Conservation (phyloP, 2,329 filamentous ascomycete species). For the Neofusicoccum laricinum region DNA sequence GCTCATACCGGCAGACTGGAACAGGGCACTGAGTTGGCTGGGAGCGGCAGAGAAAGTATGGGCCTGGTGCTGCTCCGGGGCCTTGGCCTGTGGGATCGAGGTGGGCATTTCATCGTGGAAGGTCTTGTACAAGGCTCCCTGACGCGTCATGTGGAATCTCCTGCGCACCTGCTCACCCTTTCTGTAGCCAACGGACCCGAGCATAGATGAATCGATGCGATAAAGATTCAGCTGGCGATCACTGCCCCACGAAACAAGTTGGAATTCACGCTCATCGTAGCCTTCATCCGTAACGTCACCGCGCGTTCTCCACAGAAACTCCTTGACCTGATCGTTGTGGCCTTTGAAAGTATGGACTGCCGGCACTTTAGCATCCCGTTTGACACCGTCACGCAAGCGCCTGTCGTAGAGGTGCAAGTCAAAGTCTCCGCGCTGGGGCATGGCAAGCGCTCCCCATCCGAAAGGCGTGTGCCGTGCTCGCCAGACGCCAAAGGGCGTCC, state of each 20-base stretch:
- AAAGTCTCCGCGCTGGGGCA: slow-evolving; percentile 86
- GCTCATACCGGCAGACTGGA: slow-evolving; percentile 22
- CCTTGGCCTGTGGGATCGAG: not conserved
- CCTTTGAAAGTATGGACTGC: slow-evolving; percentile 53
- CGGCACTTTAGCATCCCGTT: slow-evolving; percentile 33
- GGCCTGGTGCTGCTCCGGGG: not conserved
- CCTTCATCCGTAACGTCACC: slow-evolving; percentile 62
- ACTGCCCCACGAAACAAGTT: slow-evolving; percentile 88
- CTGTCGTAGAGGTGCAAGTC: slow-evolving; percentile 82
- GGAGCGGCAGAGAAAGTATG: slow-evolving; percentile 9
- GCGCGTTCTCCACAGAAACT: slow-evolving; percentile 84
- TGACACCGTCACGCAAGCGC: slow-evolving; percentile 44
- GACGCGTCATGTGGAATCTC: slow-evolving; percentile 71
- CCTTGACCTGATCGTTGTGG: slow-evolving; percentile 69
- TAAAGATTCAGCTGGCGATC: slow-evolving; percentile 81
- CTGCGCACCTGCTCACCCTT: slow-evolving; percentile 65
- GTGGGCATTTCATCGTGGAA: slow-evolving; percentile 61
- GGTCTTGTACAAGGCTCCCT: slow-evolving; percentile 79
- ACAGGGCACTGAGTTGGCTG: slow-evolving; percentile 20
- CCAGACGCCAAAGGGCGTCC: slow-evolving; percentile 85
- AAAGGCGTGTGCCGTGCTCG: slow-evolving; percentile 89
- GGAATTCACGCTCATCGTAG: slow-evolving; percentile 84
- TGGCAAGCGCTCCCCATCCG: slow-evolving; percentile 78
- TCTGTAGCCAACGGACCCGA: slow-evolving; percentile 68
- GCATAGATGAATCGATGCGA: slow-evolving; percentile 62